Evolutionary conservation across 2,329 filamentous ascomycete genomes (phyloP), one percentile per base, ranked within the genome.

Genomic region (Myriosclerotinia duriaeana): DNA sequence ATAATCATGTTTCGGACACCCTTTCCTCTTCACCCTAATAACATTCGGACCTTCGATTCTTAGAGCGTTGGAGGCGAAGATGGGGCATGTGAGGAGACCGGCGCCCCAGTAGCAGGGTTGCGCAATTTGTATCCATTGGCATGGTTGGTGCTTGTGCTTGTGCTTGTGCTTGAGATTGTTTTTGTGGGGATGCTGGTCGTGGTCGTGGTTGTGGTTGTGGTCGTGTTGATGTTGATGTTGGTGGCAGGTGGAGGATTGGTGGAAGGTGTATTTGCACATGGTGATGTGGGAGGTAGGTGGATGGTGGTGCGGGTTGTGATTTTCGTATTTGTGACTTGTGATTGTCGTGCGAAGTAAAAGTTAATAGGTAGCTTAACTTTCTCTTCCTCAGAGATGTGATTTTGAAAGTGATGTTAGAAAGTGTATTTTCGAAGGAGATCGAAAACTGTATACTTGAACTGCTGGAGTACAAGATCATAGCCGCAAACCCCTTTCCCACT

Each of bases 121-220:
- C 2, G 36, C 53, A 5, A 66, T 66, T 38, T 66, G 55, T 22
- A 66, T 40, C 64, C 64, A 66, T 61, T 66, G 58, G 38, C 64
- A 66, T 15, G 55, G 38, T 36, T 60, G 58, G 14, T 20, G 7
- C 5, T 9, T 15, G 15, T 9, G 1, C 48, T 60, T 44, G 14
- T 20, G 7, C 5, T 9, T 22, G 15, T 9, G 1, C 48, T 48
- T 36, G 34, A 11, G 11, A 4, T 9, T n/a, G 3, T 22, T 11
- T 50, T 48, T 61, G 8, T 55, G 36, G 38, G 36, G 17, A n/a
- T 17, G 54, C n/a, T n/a, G n/a, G n/a, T n/a, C n/a, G n/a, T n/a
- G n/a, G n/a, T n/a, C n/a, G 14, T 55, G 53, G 7, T 56, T n/a
- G n/a, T 34, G 30, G 30, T 34, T 1, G 30, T 34, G 30, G 30